These are phyloP conservation scores for Curvularia sp. DNA, from an alignment of 2,329 filamentous ascomycete genomes.

Conservation along the genomic window DNA sequence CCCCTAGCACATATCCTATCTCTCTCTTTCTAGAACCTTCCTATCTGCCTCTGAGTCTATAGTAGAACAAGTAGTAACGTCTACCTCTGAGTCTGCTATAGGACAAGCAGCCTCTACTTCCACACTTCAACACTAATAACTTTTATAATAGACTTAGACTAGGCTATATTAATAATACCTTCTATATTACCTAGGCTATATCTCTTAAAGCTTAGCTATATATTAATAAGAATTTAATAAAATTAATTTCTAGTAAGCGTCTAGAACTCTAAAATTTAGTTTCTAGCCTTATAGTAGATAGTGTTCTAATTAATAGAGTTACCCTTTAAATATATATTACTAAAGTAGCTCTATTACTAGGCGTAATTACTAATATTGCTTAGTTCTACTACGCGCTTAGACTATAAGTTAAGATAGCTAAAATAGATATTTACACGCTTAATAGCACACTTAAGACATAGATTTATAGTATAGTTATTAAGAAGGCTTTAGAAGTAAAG, in stretches of 20 bases:
- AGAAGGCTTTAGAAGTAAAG: constrained; percentile 12
- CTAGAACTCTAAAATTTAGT: constrained; percentile 11
- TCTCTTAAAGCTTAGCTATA: constrained; percentile 1
- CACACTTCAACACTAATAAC: too few species aligned
- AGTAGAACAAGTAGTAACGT: too few species aligned
- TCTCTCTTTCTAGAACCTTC: too few species aligned
- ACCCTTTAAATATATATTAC: constrained; percentile 22
- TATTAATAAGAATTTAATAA: constrained; percentile 9
- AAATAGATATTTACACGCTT: constrained; percentile 17
- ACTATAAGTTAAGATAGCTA: constrained; percentile 16
- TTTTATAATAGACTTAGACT: constrained; percentile 8
- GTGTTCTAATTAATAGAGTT: constrained; percentile 17
- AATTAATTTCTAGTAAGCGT: constrained; percentile 4
- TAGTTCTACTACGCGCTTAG: constrained; percentile 13
- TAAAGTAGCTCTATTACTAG: constrained; percentile 7
- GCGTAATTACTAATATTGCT: constrained; percentile 12
- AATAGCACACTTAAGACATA: constrained; percentile 7
- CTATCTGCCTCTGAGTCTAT: too few species aligned
- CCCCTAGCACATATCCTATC: too few species aligned
- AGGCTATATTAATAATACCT: constrained; percentile 9
- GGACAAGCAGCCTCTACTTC: too few species aligned
- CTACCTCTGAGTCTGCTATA: too few species aligned
- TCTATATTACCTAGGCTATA: constrained; percentile 6
- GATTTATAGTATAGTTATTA: constrained; percentile 12
- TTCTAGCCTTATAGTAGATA: constrained; percentile 6